phyloP scores from a whole-genome alignment of 768 basidiomycete genomes.

The Strobilomyces echinocephalus region DNA sequence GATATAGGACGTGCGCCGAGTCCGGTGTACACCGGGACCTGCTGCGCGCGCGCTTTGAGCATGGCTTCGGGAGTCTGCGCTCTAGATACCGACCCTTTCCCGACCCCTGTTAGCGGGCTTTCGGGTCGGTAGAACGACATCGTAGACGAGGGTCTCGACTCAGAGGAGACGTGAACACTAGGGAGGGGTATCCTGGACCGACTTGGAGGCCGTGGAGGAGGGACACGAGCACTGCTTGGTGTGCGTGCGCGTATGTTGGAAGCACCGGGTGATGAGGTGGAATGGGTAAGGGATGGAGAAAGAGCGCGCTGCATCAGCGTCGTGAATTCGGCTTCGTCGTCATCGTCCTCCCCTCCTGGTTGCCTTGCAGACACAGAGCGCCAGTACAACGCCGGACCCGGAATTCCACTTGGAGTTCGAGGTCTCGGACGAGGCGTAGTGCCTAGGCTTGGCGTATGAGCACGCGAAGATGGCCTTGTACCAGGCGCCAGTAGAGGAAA shows the following conservation, averaged over 20 bases:
- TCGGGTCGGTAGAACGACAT: constrained; percentile 64
- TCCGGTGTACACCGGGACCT: constrained; percentile 50
- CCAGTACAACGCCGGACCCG: constrained; percentile 51
- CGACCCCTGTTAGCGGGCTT: constrained; percentile 42
- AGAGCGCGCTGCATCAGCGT: constrained; percentile 55
- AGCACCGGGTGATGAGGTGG: constrained; percentile 39
- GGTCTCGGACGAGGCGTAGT: constrained; percentile 64
- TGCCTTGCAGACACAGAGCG: constrained; percentile 46
- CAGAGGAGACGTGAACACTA: constrained; percentile 61
- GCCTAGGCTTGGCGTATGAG: constrained; percentile 48
- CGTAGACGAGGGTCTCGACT: constrained; percentile 66
- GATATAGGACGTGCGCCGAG: constrained; percentile 36
- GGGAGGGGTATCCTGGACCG: constrained; percentile 82
- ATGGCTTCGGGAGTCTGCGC: constrained; percentile 69
- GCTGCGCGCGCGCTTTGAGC: constrained; percentile 56
- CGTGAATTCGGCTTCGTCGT: constrained; percentile 40
- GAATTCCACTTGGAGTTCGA: constrained; percentile 77
- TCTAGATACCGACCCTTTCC: constrained; percentile 35
- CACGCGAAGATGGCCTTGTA: constrained; percentile 47
- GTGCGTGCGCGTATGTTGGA: constrained; percentile 31
- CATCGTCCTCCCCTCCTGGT: constrained; percentile 42
- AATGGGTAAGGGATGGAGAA: constrained; percentile 52
- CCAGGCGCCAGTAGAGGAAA: constrained; percentile 24
- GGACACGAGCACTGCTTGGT: constrained; percentile 39
- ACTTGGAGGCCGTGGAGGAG: constrained; percentile 71